Evolutionary conservation across 106 monocot species (phyloP).

Genomic region (Dendrobium catenatum): DNA sequence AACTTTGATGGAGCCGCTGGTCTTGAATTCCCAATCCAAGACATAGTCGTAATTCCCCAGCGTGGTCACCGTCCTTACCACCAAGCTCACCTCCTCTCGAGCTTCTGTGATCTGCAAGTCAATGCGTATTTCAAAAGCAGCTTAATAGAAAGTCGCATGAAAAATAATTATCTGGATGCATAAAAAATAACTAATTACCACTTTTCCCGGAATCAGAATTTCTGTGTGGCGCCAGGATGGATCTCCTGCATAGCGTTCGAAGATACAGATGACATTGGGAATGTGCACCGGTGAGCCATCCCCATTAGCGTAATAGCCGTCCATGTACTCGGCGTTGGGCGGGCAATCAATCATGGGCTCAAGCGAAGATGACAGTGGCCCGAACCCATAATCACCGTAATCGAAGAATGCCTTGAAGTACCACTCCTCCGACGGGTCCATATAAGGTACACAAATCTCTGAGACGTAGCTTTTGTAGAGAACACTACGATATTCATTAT

Average conservation of each 20-base stretch:
- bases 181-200: constrained; percentile 17
- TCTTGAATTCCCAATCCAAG: constrained; percentile 79
- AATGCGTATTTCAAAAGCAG: no score
- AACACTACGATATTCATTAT: constrained; percentile 17
- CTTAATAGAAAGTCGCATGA: no score
- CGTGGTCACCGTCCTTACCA: constrained; percentile 61
- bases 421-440: constrained; percentile 70
- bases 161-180: no score
- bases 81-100: constrained; percentile 52
- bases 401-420: constrained; percentile 67
- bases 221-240: constrained; percentile 64
- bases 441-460: constrained; percentile 69
- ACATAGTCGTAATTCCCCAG: constrained; percentile 69
- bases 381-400: constrained; percentile 63
- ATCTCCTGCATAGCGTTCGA: constrained; percentile 56
- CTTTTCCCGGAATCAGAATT: constrained; percentile 21
- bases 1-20: constrained; percentile 47
- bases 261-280: constrained; percentile 45
- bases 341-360: constrained; percentile 49
- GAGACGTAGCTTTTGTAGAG: constrained; percentile 54
- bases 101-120: constrained; percentile 40
- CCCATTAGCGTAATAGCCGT: constrained; percentile 33
- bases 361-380: constrained; percentile 22
- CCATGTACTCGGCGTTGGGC: constrained; percentile 34
- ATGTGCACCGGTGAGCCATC: constrained; percentile 36